Percentiles rank a stretch among this genome's conserved stretches.
Evolutionary conservation across 345 rosid genomes (phyloP).

Genomic region (Psidium guajava): DNA sequence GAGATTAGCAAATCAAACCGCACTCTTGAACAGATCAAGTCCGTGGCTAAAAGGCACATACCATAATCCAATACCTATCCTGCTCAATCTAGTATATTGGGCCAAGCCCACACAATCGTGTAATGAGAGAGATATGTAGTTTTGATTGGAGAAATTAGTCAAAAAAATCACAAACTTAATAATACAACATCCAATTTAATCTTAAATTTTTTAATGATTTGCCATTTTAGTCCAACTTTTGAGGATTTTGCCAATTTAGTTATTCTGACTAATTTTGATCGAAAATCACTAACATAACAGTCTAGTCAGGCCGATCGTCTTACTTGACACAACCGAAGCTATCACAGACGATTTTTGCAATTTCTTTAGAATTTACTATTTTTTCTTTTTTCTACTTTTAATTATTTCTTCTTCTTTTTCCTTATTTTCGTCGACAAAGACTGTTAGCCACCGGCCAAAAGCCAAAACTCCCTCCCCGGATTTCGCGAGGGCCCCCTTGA

Average conservation of each 20-base stretch:
- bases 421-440: neutral
- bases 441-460: no score
- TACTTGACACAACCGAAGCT: accelerated
- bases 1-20: neutral
- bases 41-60: neutral
- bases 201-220: neutral
- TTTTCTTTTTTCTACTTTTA: neutral
- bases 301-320: accelerated
- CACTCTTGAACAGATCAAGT: neutral
- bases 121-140: neutral
- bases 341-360: neutral
- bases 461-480: no score
- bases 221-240: neutral
- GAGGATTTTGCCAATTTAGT: neutral
- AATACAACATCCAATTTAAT: accelerated
- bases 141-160: neutral
- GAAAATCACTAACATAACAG: no score
- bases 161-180: neutral
- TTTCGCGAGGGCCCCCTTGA: no score
- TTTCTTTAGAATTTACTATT: accelerated
- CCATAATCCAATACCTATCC: neutral
- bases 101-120: neutral
- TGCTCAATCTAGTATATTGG: neutral
- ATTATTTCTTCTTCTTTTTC: neutral
- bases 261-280: neutral